These are phyloP conservation scores for Wickerhamiella kurtzmanii DNA, from an alignment of 805 yeast genomes.

Conservation along the genomic window DNA sequence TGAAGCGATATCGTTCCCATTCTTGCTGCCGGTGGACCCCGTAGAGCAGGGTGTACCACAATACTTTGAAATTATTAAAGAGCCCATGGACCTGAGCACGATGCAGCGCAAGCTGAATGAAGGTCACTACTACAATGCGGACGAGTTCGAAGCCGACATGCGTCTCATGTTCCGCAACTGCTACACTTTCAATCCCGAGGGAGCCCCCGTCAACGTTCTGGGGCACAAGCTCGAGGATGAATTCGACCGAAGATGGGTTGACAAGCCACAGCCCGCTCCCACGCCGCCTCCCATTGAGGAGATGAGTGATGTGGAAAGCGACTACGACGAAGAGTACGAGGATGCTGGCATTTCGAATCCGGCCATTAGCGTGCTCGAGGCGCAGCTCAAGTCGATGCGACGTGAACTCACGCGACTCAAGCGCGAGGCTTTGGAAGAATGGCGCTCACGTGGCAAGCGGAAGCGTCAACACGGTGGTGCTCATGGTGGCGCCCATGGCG, in stretches of 20 bases:
- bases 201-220: slow-evolving; percentile 92
- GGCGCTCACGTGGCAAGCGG: slow-evolving; percentile 12
- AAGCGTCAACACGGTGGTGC: not conserved
- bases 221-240: slow-evolving; percentile 82
- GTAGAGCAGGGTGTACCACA: slow-evolving; percentile 87
- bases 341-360: slow-evolving; percentile 63
- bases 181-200: slow-evolving; percentile 86
- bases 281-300: slow-evolving; percentile 38
- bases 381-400: slow-evolving; percentile 74
- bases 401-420: slow-evolving; percentile 72
- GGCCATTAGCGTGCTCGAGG: slow-evolving; percentile 78
- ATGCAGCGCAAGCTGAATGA: slow-evolving; percentile 66
- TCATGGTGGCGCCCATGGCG: not conserved
- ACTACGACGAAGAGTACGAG: slow-evolving; percentile 30
- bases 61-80: slow-evolving; percentile 70
- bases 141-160: slow-evolving; percentile 73
- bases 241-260: slow-evolving; percentile 79
- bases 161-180: slow-evolving; percentile 78
- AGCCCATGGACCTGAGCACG: slow-evolving; percentile 92
- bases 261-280: slow-evolving; percentile 57
- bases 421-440: slow-evolving; percentile 21
- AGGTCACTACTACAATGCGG: slow-evolving; percentile 80
- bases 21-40: slow-evolving; percentile 87
- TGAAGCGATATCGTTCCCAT: slow-evolving; percentile 76
- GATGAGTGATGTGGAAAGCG: slow-evolving; percentile 31